Evolutionary conservation across 768 basidiomycete genomes (phyloP).

Genomic region (Gloeostereum incarnatum): DNA sequence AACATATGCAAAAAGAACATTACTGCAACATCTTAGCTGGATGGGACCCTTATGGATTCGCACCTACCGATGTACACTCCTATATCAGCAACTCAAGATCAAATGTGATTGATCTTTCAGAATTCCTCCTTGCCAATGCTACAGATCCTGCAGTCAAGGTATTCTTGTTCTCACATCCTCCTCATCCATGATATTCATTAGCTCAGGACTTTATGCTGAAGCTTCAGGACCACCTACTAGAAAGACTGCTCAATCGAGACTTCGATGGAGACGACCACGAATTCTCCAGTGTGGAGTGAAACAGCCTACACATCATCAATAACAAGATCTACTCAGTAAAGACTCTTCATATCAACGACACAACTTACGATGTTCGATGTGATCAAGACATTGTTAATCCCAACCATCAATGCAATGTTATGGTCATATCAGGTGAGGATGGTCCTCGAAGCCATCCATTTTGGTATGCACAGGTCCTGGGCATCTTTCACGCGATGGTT

Average conservation of each 20-base stretch:
- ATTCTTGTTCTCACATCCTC: neutral
- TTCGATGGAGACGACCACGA: no score
- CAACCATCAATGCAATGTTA: constrained; percentile 23
- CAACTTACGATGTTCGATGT: constrained; percentile 11
- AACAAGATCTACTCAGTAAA: neutral
- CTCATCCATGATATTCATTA: no score
- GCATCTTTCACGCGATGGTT: constrained; percentile 21
- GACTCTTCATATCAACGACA: neutral
- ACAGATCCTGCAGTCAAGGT: constrained; percentile 1
- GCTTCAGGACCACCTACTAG: neutral
- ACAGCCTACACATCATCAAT: neutral
- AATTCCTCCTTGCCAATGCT: neutral
- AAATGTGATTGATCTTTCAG: neutral
- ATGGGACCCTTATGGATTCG: neutral
- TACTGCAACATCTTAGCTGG: neutral
- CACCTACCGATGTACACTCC: neutral
- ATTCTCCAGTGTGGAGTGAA: neutral
- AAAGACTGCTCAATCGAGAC: no score
- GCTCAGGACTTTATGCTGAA: neutral
- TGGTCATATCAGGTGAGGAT: constrained; percentile 17
- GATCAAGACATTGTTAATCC: constrained; percentile 32
- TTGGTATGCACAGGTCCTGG: constrained; percentile 24
- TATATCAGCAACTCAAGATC: neutral
- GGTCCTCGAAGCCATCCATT: constrained; percentile 16
- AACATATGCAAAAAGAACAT: neutral